Conservation (phyloP, 371 early-diverging fungal species). For the Homolaphlyctis polyrhiza region DNA sequence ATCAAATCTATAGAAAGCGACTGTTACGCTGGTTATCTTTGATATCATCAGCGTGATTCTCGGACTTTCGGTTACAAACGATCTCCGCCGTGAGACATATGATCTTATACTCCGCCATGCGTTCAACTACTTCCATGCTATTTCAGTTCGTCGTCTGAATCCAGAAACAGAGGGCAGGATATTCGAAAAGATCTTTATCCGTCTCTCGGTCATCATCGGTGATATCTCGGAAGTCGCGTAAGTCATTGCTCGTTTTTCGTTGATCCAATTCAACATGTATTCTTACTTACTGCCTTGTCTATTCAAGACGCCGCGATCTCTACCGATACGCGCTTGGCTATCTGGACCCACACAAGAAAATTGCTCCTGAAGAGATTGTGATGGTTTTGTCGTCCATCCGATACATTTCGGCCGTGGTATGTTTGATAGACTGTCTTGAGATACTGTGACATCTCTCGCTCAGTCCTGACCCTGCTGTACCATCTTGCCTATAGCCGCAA, state of each 20-base stretch:
- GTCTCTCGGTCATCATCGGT: slow-evolving; percentile 34
- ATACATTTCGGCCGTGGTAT: slow-evolving; percentile 28
- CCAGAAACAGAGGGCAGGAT: slow-evolving; percentile 26
- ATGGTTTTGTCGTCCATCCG: slow-evolving; percentile 27
- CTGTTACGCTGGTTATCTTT: slow-evolving; percentile 8
- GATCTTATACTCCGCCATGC: slow-evolving; percentile 27
- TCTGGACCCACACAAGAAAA: slow-evolving; percentile 23
- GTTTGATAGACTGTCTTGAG: too few species aligned
- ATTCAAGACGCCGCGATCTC: slow-evolving; percentile 1
- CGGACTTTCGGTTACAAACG: not conserved
- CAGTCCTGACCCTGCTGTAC: too few species aligned
- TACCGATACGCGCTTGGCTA: slow-evolving; percentile 1
- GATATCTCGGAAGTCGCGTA: slow-evolving; percentile 29
- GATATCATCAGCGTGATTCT: slow-evolving; percentile 10
- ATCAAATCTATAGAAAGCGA: slow-evolving; percentile 10
- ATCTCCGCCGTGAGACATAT: slow-evolving; percentile 26
- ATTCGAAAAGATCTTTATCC: slow-evolving; percentile 29
- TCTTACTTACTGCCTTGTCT: not conserved
- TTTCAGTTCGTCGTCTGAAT: not conserved
- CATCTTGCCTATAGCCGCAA: slow-evolving; percentile 9
- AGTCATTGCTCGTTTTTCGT: not conserved
- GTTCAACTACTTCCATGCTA: slow-evolving; percentile 13
- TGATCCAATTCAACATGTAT: not conserved
- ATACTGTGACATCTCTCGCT: too few species aligned
- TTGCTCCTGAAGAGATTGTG: slow-evolving; percentile 33